Evolutionary conservation across 768 basidiomycete species (phyloP).

Genomic region (Suillus luteus): DNA sequence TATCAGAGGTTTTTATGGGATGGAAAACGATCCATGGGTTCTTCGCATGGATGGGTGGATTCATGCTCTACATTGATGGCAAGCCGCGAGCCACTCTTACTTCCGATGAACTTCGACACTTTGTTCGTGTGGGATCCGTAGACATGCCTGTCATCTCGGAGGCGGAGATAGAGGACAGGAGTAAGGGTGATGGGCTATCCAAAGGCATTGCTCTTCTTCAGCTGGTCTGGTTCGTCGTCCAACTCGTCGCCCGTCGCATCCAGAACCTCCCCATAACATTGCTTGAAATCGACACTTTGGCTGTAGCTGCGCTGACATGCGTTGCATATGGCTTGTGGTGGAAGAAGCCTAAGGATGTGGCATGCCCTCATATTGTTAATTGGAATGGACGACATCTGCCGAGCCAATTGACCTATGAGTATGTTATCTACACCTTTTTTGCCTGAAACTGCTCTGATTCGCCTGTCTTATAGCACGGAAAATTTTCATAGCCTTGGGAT

Average conservation of each 20-base stretch:
- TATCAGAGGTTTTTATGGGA: neutral
- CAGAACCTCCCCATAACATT: constrained; percentile 30
- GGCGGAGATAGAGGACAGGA: constrained; percentile 32
- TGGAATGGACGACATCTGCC: neutral
- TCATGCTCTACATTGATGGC: constrained; percentile 13
- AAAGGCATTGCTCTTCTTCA: constrained; percentile 36
- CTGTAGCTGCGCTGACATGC: constrained; percentile 31
- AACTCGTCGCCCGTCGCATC: constrained; percentile 27
- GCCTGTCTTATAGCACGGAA: too few species aligned
- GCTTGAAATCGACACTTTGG: constrained; percentile 36
- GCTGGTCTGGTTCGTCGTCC: constrained; percentile 34
- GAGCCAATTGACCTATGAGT: neutral
- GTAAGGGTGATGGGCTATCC: constrained; percentile 34
- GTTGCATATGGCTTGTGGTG: constrained; percentile 36
- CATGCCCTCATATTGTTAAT: constrained; percentile 12
- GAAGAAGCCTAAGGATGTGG: constrained; percentile 35
- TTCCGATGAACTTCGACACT: neutral
- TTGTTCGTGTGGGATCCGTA: neutral
- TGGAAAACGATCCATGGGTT: constrained; percentile 20
- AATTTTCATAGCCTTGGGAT: too few species aligned
- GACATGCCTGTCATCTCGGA: constrained; percentile 4
- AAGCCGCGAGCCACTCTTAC: constrained; percentile 8
- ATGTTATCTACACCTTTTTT: neutral
- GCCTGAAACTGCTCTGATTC: neutral
- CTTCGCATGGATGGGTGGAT: constrained; percentile 27